Conservation (phyloP, 2,329 filamentous ascomycete species). For the Trichophaea hybrida region DNA sequence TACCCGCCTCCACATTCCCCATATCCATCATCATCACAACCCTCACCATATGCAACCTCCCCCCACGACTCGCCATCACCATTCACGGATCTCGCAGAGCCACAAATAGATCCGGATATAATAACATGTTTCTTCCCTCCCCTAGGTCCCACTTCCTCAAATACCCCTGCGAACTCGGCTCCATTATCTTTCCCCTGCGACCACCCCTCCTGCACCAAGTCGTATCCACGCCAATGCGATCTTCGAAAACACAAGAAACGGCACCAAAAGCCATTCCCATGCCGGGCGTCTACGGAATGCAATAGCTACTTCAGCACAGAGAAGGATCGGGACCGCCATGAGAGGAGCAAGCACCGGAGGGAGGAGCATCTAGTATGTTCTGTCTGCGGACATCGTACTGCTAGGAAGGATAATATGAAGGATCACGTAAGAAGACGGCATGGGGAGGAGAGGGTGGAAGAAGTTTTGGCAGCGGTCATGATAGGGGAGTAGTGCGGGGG, state of each 20-base stretch:
- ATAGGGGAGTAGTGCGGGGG: not conserved
- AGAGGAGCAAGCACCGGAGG: slow-evolving; percentile 9
- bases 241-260: slow-evolving; percentile 16
- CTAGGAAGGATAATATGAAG: slow-evolving; percentile 16
- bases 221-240: slow-evolving; percentile 8
- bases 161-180: not conserved
- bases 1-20: not conserved
- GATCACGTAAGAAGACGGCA: slow-evolving; percentile 13
- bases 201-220: slow-evolving; percentile 2
- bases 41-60: not conserved
- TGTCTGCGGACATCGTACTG: slow-evolving; percentile 9
- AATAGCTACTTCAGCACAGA: slow-evolving; percentile 6
- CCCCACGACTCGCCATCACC: not conserved
- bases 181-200: slow-evolving; percentile 2
- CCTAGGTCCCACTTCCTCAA: not conserved
- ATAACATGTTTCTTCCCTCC: not conserved
- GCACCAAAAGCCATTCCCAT: slow-evolving; percentile 8
- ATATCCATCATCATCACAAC: not conserved
- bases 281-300: not conserved
- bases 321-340: slow-evolving; percentile 19
- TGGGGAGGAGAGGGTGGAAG: not conserved
- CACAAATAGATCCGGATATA: not conserved
- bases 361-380: slow-evolving; percentile 10
- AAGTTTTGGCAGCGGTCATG: not conserved
- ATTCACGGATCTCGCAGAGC: not conserved